phyloP scores from a whole-genome alignment of 345 rosid genomes.

The Aquilaria yunnanensis region DNA sequence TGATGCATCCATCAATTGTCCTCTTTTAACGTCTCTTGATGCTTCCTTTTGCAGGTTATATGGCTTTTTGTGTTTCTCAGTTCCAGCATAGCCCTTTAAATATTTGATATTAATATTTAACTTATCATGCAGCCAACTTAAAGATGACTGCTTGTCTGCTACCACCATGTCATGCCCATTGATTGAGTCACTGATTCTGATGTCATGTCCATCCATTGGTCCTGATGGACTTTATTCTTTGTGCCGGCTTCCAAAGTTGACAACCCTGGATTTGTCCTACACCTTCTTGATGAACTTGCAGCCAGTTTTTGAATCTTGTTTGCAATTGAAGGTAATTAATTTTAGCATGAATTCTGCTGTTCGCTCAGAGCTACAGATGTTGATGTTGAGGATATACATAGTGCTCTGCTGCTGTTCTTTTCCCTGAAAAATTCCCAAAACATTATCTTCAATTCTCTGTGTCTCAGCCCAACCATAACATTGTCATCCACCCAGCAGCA shows the following conservation, averaged over 20 bases:
- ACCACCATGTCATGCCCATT: conserved; percentile 75
- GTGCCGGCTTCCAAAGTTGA: conserved; percentile 50
- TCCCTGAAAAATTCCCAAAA: no score
- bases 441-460: no score
- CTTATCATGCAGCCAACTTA: conserved; percentile 63
- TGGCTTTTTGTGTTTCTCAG: conserved; percentile 7
- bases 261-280: conserved; percentile 80
- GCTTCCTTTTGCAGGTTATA: conserved; percentile 93
- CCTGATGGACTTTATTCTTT: conserved; percentile 74
- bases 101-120: conserved; percentile 14
- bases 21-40: conserved; percentile 78
- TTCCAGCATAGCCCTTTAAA: neutral
- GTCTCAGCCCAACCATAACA: no score
- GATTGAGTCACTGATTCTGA: conserved; percentile 77
- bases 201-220: conserved; percentile 90
- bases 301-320: conserved; percentile 83
- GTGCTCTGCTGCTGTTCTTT: no score
- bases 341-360: no score
- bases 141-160: conserved; percentile 81
- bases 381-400: no score
- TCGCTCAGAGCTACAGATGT: no score
- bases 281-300: conserved; percentile 77
- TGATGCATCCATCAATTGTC: conserved; percentile 75
- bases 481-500: no score
- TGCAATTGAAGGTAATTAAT: conserved; percentile 67